Evolutionary conservation across 257 asterid genomes (phyloP).

Genomic region (Anisodus tanguticus): DNA sequence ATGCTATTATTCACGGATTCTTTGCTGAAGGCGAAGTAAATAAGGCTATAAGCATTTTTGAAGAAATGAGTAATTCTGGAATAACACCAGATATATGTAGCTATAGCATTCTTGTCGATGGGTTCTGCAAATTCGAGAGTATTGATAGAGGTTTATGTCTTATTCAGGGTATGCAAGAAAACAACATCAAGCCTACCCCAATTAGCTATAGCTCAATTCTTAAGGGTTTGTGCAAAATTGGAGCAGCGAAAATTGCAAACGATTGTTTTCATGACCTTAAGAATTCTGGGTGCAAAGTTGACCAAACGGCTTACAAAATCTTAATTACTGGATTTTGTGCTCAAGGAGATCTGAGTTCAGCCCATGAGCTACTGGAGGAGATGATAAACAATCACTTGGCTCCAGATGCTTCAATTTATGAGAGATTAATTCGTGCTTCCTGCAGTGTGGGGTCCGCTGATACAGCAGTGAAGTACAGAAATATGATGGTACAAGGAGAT

Average conservation of each 20-base stretch:
- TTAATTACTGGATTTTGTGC: constrained; percentile 58
- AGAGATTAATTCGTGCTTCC: constrained; percentile 50
- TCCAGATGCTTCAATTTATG: constrained; percentile 46
- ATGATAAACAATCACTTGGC: constrained; percentile 51
- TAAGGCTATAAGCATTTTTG: constrained; percentile 48
- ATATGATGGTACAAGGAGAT: constrained; percentile 44
- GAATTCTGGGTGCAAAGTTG: constrained; percentile 50
- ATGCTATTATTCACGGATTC: constrained; percentile 56
- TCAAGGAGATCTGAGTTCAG: constrained; percentile 56
- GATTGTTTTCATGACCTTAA: constrained; percentile 47
- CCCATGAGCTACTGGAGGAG: constrained; percentile 54
- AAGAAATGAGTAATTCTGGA: constrained; percentile 53
- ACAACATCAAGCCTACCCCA: constrained; percentile 48
- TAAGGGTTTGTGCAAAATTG: constrained; percentile 43
- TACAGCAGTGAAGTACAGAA: constrained; percentile 44
- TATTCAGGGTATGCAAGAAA: constrained; percentile 56
- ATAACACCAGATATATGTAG: constrained; percentile 58
- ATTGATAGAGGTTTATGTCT: constrained; percentile 45
- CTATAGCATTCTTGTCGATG: constrained; percentile 63
- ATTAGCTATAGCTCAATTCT: constrained; percentile 58
- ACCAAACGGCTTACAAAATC: constrained; percentile 50
- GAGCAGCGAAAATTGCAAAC: constrained; percentile 42
- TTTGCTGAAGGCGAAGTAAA: constrained; percentile 46
- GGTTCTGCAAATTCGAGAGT: constrained; percentile 49
- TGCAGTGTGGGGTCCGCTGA: constrained; percentile 46